Base-by-base conservation (phyloP, 1,139 yeast genomes). In the Geotrichum carabidarum region DNA sequence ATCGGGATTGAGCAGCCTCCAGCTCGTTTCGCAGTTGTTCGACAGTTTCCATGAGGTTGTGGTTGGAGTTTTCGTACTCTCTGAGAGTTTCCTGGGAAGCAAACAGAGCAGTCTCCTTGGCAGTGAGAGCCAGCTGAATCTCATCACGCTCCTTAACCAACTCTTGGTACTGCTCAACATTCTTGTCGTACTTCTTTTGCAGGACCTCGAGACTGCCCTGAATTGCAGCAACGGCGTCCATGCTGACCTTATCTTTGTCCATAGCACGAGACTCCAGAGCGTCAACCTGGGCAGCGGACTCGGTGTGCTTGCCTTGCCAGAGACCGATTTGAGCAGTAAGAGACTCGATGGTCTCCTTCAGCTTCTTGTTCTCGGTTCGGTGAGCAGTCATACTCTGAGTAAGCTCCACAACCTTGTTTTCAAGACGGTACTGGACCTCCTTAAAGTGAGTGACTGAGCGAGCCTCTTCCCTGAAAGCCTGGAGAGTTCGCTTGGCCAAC, bases 361-460 rank as follows among this genome's bases (percentile, higher is more conserved):
- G 76, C 58, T 78, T 79, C 73, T 84, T 86, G 71, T 90, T 91
- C 64, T 89, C 96, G 64, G 81, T 86, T 43, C 84, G 82, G 71
- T 86, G 86, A 31, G 83, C 72, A 0, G 95, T 82, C 62, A 91
- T 77, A 8, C 84, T 81, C 69, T 91, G 96, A 0, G 96, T 90
- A 61, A 94, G 80, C 70, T 91, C 96, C 61, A 93, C 90, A 27
- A 94, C 98, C 77, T 93, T 93, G 71, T 91, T 93, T 71, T 94
- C 99, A 65, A 93, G 79, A 68, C 86, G 83, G 73, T 89, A 93
- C 65, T 95, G 89, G 42, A 89, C 95, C 69, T 93, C 96, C 71
- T 88, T 83, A 75, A 88, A 79, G 67, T 86, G 95, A 68, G 84
- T 85, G 48, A 89, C 95, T 22, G 96, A 88, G 69, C 89, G 89